Evolutionary conservation across 306 rosid genomes (phyloP), one percentile per base, ranked within the genome.

Genomic region (Crotalaria pallida): DNA sequence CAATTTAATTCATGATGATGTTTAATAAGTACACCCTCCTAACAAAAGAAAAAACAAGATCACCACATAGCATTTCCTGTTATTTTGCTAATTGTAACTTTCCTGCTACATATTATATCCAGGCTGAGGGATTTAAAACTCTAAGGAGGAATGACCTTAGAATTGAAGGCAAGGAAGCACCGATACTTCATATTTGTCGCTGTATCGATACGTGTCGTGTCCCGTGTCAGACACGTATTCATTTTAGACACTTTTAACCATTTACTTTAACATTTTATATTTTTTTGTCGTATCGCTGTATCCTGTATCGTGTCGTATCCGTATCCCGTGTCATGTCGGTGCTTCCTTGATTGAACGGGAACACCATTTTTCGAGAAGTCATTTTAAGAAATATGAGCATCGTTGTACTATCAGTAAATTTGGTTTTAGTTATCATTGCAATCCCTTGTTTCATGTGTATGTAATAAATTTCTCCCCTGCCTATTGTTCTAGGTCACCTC

Each of bases 81-180:
- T 56, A 50, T 66, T 43, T 78, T 49, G 23, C 73, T 71, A 62
- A 19, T 16, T 38, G 18, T 21, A 10, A 18, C 27, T 26, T 68
- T 59, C 70, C 67, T 52, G 61, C 40, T 18, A 12, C 50, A 69
- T 43, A 36, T 65, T 44, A 44, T 63, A 47, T 72, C 53, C 86
- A 87, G 90, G 82, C 65, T 77, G 76, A 85, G 71, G 80, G 55
- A 73, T 58, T 53, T 73, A 71, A 68, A 77, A 65, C 79, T 83
- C 75, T 31, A 62, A 59, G 26, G 81, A 78, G 75, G 79, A 77
- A 59, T 17, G 70, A 31, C 41, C 59, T 49, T 47, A 51, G 27
- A 50, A 61, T 38, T 4, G 33, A 64, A 65, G 79, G n/a, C n/a
- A n/a, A n/a, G n/a, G n/a, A n/a, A n/a, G n/a, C n/a, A n/a, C n/a